These are phyloP conservation scores for Penstemon davidsonii DNA, from an alignment of 257 asterid species.

Conservation along the genomic window DNA sequence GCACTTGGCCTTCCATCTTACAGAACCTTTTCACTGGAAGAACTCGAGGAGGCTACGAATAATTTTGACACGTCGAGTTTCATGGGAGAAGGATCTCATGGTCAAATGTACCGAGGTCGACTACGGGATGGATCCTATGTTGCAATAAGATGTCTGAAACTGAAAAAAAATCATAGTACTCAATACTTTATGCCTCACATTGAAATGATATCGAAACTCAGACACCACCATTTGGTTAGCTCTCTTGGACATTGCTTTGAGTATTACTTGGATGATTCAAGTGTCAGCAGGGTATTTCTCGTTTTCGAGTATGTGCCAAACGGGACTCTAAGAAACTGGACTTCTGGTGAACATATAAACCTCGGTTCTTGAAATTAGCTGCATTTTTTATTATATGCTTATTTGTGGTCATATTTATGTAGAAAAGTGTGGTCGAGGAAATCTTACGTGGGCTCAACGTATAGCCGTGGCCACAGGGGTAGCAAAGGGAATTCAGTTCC, in stretches of 20 bases:
- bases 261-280: conserved; percentile 77
- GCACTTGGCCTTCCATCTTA: conserved; percentile 72
- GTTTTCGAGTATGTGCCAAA: conserved; percentile 80
- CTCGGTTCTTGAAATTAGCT: background rate
- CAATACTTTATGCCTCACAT: conserved; percentile 73
- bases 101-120: conserved; percentile 83
- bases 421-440: conserved; percentile 50
- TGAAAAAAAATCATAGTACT: conserved; percentile 56
- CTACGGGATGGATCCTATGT: conserved; percentile 66
- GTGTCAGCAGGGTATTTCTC: conserved; percentile 72
- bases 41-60: conserved; percentile 75
- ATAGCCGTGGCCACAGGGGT: conserved; percentile 80
- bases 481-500: conserved; percentile 92
- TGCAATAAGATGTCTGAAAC: conserved; percentile 66
- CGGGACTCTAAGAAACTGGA: conserved; percentile 85
- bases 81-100: conserved; percentile 64
- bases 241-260: conserved; percentile 96
- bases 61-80: conserved; percentile 61
- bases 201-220: conserved; percentile 73
- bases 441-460: conserved; percentile 80
- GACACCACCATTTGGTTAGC: conserved; percentile 80
- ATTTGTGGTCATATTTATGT: conserved; percentile 24
- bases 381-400: background rate
- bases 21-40: conserved; percentile 67
- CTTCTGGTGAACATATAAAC: conserved; percentile 55